A percentile compares a stretch with the other conserved stretches of the same genome.
phyloP scores from a whole-genome alignment of 176 grass and related monocot genomes.

The Eleusine indica region DNA sequence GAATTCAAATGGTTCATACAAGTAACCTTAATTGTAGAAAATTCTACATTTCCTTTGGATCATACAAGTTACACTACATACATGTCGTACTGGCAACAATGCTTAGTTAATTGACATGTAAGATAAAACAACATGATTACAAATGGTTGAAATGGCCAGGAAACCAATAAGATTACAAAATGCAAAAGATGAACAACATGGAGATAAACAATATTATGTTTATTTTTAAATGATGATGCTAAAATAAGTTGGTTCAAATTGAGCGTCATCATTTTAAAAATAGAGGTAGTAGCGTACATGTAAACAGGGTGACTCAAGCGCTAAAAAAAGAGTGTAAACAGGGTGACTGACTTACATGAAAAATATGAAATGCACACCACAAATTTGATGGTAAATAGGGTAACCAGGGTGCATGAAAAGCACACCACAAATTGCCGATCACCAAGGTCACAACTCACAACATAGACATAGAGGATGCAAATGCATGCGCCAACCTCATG shows the following conservation, averaged over 20 bases:
- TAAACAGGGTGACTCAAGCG: not conserved
- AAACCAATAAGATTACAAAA: not conserved
- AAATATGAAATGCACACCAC: not conserved
- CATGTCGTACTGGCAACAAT: not conserved
- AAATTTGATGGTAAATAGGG: no score
- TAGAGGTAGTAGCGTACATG: not conserved
- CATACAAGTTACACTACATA: not conserved
- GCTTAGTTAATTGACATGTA: not conserved
- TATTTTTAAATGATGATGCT: not conserved
- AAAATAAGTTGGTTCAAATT: not conserved
- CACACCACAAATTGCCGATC: no score
- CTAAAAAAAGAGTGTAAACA: no score
- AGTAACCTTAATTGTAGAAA: not conserved
- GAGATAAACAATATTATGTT: not conserved
- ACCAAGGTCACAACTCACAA: no score
- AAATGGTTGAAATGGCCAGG: not conserved
- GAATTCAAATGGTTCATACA: not conserved
- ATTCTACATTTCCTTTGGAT: not conserved
- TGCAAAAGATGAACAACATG: not conserved
- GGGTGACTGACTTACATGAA: no score
- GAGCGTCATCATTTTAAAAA: not conserved
- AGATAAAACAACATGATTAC: not conserved
- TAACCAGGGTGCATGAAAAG: no score
- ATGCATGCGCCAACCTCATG: not conserved
- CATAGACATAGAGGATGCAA: no score